A percentile compares a stretch with the other conserved stretches of the same genome.
phyloP scores from a whole-genome alignment of 495 filamentous ascomycete species.

The Penicillium cinerascens region DNA sequence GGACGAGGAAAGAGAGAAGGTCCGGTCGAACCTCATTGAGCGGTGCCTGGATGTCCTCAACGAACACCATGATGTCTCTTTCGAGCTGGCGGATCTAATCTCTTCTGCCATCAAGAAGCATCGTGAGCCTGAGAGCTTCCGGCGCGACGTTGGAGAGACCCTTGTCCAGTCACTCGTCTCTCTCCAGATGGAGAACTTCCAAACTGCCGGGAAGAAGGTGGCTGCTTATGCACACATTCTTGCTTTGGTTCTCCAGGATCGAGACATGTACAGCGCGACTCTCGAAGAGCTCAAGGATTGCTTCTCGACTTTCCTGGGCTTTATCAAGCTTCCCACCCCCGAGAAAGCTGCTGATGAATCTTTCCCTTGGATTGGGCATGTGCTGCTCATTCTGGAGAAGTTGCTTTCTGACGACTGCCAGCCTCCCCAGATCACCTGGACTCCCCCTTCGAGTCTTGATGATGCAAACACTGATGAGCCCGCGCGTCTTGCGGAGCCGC shows the following conservation, averaged over 20 bases:
- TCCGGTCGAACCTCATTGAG: slow-evolving; percentile 78
- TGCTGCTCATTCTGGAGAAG: slow-evolving; percentile 86
- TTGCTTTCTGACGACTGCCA: slow-evolving; percentile 83
- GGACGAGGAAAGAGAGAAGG: slow-evolving; percentile 66
- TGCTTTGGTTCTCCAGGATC: slow-evolving; percentile 80
- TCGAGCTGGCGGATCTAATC: slow-evolving; percentile 87
- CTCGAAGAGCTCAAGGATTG: slow-evolving; percentile 74
- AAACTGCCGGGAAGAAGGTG: slow-evolving; percentile 72
- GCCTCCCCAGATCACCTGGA: slow-evolving; percentile 72
- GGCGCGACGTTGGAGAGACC: slow-evolving; percentile 74
- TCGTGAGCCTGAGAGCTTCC: slow-evolving; percentile 56
- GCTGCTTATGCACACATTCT: slow-evolving; percentile 92
- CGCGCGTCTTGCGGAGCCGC: slow-evolving; percentile 56
- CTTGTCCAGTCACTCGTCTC: slow-evolving; percentile 87
- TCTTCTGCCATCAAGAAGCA: slow-evolving; percentile 69
- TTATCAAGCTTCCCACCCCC: slow-evolving; percentile 63
- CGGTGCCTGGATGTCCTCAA: slow-evolving; percentile 86
- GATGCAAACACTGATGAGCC: slow-evolving; percentile 42
- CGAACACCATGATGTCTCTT: slow-evolving; percentile 82
- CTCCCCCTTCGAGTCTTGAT: slow-evolving; percentile 52
- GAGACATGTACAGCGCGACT: slow-evolving; percentile 73
- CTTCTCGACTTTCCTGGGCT: slow-evolving; percentile 68
- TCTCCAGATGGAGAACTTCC: slow-evolving; percentile 67
- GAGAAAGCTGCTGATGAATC: slow-evolving; percentile 66
- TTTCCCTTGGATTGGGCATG: slow-evolving; percentile 87